phyloP scores from a whole-genome alignment of 1,284 basidiomycete genomes.

The Coniferiporia sulphurascens region DNA sequence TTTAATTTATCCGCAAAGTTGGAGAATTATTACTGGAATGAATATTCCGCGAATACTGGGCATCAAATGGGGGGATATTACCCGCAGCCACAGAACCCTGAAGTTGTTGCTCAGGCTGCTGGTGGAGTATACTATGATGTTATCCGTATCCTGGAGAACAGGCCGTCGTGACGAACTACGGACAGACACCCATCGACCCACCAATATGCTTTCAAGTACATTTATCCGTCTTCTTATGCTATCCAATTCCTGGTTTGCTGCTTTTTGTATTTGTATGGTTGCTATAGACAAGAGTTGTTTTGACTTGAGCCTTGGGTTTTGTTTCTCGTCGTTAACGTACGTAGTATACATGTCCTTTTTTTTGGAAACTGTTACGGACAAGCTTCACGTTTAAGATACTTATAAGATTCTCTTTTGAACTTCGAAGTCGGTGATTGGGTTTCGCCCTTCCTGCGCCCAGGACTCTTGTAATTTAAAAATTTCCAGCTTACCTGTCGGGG shows the following conservation, averaged over 20 bases:
- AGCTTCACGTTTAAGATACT: too few relatives aligned
- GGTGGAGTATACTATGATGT: constrained; percentile 12
- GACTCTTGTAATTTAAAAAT: constrained; percentile 10
- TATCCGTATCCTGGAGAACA: constrained; percentile 9
- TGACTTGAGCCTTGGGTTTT: too few relatives aligned
- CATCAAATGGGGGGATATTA: constrained; percentile 5
- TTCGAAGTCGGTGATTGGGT: constrained; percentile 5
- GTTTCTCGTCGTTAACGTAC: too few relatives aligned
- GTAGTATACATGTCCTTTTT: too few relatives aligned
- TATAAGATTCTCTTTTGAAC: not conserved
- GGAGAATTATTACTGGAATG: constrained; percentile 19
- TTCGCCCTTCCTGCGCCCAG: constrained; percentile 2
- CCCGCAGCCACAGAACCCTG: not conserved
- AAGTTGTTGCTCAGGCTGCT: not conserved
- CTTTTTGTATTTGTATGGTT: too few relatives aligned
- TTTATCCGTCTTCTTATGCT: not conserved
- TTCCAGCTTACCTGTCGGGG: constrained; percentile 8
- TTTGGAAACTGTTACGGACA: not conserved
- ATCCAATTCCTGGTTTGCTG: too few relatives aligned
- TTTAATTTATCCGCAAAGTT: not conserved
- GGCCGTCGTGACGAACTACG: not conserved
- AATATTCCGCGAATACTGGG: constrained; percentile 2
- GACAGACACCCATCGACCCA: not conserved
- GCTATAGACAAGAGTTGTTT: too few relatives aligned
- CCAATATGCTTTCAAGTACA: not conserved